Base-by-base conservation (phyloP, 2,329 filamentous ascomycete species). In the Alternaria consortialis region DNA sequence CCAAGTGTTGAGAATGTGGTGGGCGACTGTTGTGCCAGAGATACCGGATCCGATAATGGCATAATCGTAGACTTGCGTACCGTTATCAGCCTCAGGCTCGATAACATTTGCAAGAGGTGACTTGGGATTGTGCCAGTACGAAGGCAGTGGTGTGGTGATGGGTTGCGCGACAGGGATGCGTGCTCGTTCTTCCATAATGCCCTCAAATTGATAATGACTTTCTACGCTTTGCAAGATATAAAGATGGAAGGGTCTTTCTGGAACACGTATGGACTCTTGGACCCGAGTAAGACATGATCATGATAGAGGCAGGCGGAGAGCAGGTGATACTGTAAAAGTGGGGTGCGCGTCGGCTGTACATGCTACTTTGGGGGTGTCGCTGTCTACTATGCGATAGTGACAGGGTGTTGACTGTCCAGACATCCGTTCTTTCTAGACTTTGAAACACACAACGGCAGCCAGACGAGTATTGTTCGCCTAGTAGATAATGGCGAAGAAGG, bases 81-180 rank as follows among this genome's bases (percentile, higher is more conserved):
- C 58, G 0, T 60, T 42, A 8, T 71, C 58, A 1, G 71, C 69
- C 32, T 68, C 69, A 1, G 77, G 70, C 42, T 74, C 73, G 15
- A 72, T 67, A 8, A 72, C 58, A 43, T 77, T 73, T 12, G 79
- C 75, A 23, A 81, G 73, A 1, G 74, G 70, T 0, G 74, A 76
- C 58, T 77, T 77, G 12, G 80, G 77, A 1, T 68, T 64, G 48
- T 81, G 80, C 80, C 80, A 82, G 65, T 81, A 82, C 5, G 80
- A 81, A 7, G 73, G 67, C 6, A 78, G 70, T 6, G 80, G 79
- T 23, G 74, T 66, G 20, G 68, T 23, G 15, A 72, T 58, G 12
- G 80, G 80, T 17, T 74, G 68, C 5, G 58, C 57, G 9, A 78
- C 75, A 15, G 74, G 74, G 27, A 78, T 73, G 5, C 54, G 66